Conservation (phyloP, 2,329 filamentous ascomycete genomes). For the Coniochaeta pulveracea region DNA sequence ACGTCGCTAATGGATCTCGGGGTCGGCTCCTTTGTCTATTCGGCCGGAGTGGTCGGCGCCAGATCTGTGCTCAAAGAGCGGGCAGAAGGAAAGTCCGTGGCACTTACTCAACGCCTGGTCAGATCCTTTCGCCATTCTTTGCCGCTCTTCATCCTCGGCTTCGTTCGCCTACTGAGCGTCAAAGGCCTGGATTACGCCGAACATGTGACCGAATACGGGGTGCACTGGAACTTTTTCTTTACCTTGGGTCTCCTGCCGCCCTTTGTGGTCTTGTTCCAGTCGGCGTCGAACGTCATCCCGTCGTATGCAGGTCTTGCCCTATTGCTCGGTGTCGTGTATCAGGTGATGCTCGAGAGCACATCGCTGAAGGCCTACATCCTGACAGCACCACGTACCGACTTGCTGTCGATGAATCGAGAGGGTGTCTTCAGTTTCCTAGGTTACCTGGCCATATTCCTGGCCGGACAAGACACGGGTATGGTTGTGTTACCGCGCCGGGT, state of each 20-base stretch:
- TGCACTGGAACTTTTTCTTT: conserved; percentile 99
- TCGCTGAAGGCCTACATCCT: conserved; percentile 74
- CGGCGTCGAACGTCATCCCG: conserved; percentile 56
- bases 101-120: conserved; percentile 47
- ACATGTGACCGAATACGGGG: conserved; percentile 93
- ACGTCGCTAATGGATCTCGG: conserved; percentile 98
- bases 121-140: conserved; percentile 68
- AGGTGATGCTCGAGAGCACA: conserved; percentile 65
- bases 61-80: conserved; percentile 65
- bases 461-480: conserved; percentile 75
- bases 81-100: conserved; percentile 33
- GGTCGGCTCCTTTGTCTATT: conserved; percentile 95
- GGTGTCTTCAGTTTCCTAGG: conserved; percentile 92
- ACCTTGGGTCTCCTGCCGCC: conserved; percentile 82
- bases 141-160: conserved; percentile 68
- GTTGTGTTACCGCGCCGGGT: conserved; percentile 57
- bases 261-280: conserved; percentile 75
- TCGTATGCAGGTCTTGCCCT: conserved; percentile 70
- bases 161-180: conserved; percentile 74
- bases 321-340: conserved; percentile 57
- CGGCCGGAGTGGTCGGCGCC: conserved; percentile 81
- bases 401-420: conserved; percentile 85
- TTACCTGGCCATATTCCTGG: conserved; percentile 89
- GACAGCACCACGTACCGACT: conserved; percentile 63
- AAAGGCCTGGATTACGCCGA: conserved; percentile 95